phyloP scores from a whole-genome alignment of 1,284 basidiomycete genomes.

The Inonotus obliquus region DNA sequence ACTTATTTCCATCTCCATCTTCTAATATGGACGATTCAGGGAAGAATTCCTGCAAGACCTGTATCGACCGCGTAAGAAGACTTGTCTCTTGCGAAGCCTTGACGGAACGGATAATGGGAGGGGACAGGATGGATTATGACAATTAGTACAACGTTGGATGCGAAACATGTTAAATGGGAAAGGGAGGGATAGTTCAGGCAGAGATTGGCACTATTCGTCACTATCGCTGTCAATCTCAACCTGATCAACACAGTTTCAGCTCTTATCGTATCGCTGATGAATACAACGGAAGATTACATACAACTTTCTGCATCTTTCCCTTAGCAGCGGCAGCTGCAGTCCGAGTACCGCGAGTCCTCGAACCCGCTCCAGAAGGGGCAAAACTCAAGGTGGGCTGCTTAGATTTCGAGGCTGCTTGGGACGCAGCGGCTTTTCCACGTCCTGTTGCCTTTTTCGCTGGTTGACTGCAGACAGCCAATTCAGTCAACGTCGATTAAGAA shows the following conservation, averaged over 20 bases:
- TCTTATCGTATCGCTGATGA: neutral
- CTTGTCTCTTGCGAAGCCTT: conserved; percentile 45
- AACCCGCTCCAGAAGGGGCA: conserved; percentile 43
- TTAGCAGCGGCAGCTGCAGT: conserved; percentile 56
- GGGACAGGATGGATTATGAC: conserved; percentile 40
- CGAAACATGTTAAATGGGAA: neutral
- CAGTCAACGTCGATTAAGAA: neutral
- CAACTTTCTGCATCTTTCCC: conserved; percentile 40
- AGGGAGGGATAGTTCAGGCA: neutral
- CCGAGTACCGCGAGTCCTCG: conserved; percentile 40
- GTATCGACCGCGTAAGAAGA: conserved; percentile 31
- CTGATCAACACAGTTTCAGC: neutral
- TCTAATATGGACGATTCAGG: neutral
- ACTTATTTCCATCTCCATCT: neutral
- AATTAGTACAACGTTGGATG: neutral
- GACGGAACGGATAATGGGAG: conserved; percentile 51
- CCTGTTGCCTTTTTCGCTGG: conserved; percentile 56
- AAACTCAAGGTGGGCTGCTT: conserved; percentile 61
- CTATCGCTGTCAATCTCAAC: conserved; percentile 21
- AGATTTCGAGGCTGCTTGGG: conserved; percentile 27
- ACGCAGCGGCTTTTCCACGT: conserved; percentile 43
- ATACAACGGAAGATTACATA: conserved; percentile 16
- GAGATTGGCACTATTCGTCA: neutral
- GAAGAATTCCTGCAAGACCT: neutral
- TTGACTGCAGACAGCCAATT: conserved; percentile 27